A percentile compares a stretch with the other conserved stretches of the same genome.
Conservation (phyloP, 139 green algal genomes). For the Axilococcus clingmanii region DNA sequence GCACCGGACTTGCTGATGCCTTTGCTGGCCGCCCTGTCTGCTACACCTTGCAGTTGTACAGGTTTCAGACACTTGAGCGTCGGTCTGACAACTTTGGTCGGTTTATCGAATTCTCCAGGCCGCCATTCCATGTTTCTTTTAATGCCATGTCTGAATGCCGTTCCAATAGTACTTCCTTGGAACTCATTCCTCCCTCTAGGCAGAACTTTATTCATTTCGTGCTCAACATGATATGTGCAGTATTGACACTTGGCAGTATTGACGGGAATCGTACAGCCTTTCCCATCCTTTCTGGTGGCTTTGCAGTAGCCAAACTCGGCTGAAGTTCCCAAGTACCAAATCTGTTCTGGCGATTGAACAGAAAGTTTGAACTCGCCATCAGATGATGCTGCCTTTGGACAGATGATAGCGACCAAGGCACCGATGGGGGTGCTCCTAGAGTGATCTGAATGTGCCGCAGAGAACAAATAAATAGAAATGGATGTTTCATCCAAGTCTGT, state of each 20-base stretch:
- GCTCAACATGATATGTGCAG: constrained; percentile 37
- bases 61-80: background rate
- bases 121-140: constrained; percentile 15
- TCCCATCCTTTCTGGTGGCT: constrained; percentile 29
- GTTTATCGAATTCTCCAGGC: constrained; percentile 11
- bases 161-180: constrained; percentile 17
- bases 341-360: constrained; percentile 17
- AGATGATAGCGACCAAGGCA: constrained; percentile 24
- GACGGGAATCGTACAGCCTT: constrained; percentile 30
- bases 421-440: constrained; percentile 17
- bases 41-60: constrained; percentile 7
- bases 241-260: constrained; percentile 32
- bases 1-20: constrained; percentile 12
- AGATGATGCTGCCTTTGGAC: constrained; percentile 4
- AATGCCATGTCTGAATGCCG: constrained; percentile 19
- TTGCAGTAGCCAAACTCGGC: constrained; percentile 40
- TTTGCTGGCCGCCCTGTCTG: background rate
- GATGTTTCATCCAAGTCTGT: constrained; percentile 30
- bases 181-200: constrained; percentile 18
- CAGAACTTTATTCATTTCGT: constrained; percentile 22
- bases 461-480: constrained; percentile 35
- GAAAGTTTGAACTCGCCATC: constrained; percentile 18
- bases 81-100: too few relatives aligned
- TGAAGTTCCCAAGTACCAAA: constrained; percentile 30
- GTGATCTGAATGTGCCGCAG: constrained; percentile 17